Conservation (phyloP, 2,329 filamentous ascomycete species). For the Paramyrothecium roridum region DNA sequence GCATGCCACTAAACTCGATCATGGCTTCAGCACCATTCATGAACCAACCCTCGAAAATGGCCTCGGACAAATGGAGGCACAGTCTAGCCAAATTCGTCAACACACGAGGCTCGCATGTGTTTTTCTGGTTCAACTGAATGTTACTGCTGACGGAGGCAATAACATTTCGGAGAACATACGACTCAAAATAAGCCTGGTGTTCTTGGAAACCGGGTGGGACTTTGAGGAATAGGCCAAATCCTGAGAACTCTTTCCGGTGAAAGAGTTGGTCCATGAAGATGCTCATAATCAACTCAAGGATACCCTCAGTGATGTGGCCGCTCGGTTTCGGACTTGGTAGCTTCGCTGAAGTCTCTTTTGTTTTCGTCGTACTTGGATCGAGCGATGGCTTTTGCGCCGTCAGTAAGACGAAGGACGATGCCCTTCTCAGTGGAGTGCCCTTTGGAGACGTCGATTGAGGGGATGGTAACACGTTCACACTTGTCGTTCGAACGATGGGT, state of each 20-base stretch:
- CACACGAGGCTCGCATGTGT: conserved; percentile 76
- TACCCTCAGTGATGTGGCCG: conserved; percentile 69
- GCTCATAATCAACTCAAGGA: conserved; percentile 73
- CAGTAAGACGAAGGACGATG: conserved; percentile 88
- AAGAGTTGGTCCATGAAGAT: conserved; percentile 87
- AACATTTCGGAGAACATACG: conserved; percentile 76
- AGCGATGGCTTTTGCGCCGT: conserved; percentile 64
- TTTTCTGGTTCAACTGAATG: conserved; percentile 67
- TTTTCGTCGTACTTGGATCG: conserved; percentile 55
- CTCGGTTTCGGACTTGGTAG: conserved; percentile 51
- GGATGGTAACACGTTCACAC: conserved; percentile 45
- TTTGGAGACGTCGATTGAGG: conserved; percentile 42
- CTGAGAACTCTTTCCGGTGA: conserved; percentile 83
- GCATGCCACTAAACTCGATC: conserved; percentile 79
- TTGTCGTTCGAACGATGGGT: conserved; percentile 73
- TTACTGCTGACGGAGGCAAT: conserved; percentile 68
- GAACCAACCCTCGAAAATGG: conserved; percentile 95
- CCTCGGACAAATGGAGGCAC: conserved; percentile 77
- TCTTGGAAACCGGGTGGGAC: conserved; percentile 91
- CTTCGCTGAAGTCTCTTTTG: conserved; percentile 50
- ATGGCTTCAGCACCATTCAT: conserved; percentile 80
- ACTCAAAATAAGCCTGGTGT: conserved; percentile 93
- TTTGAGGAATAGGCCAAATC: conserved; percentile 81
- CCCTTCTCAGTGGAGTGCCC: conserved; percentile 67
- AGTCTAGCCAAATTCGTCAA: conserved; percentile 85